These are phyloP conservation scores for Miamiensis avidus DNA, from an alignment of 169 alveolate genomes.

Conservation along the genomic window DNA sequence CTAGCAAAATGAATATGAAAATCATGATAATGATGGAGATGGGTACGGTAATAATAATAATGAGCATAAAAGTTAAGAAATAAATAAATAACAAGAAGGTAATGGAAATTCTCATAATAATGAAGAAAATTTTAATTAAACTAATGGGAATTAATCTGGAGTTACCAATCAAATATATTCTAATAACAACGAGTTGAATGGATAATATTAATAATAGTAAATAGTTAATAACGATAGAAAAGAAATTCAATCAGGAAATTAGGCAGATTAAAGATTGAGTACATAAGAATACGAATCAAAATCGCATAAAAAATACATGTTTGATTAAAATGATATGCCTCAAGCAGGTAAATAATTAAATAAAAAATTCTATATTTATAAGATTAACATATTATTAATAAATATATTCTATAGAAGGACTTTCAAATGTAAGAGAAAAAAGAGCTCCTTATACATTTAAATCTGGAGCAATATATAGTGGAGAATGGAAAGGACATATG, in stretches of 20 bases:
- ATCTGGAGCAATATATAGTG: conserved; percentile 64
- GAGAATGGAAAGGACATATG: conserved; percentile 68
- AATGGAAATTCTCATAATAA: too few species aligned
- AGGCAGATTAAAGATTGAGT: neutral
- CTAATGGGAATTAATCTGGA: neutral
- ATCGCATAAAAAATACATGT: neutral
- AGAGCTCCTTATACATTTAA: conserved; percentile 45
- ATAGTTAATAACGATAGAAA: neutral
- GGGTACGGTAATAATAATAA: too few species aligned
- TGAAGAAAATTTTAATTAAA: neutral
- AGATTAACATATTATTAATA: neutral
- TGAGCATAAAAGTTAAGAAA: neutral
- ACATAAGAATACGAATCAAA: neutral
- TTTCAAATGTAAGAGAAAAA: conserved; percentile 34
- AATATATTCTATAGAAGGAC: neutral
- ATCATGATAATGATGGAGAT: too few species aligned
- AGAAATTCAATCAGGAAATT: too few species aligned
- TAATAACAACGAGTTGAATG: too few species aligned
- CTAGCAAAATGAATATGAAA: too few species aligned
- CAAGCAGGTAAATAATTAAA: neutral
- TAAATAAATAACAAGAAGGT: neutral
- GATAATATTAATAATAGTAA: too few species aligned
- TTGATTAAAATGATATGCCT: neutral
- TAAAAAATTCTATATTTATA: too few species aligned
- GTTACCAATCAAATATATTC: neutral